A percentile compares a stretch with the other conserved stretches of the same genome.
These are phyloP conservation scores for Coniferiporia sulphurascens DNA, from an alignment of 1,284 basidiomycete genomes.

Conservation along the genomic window DNA sequence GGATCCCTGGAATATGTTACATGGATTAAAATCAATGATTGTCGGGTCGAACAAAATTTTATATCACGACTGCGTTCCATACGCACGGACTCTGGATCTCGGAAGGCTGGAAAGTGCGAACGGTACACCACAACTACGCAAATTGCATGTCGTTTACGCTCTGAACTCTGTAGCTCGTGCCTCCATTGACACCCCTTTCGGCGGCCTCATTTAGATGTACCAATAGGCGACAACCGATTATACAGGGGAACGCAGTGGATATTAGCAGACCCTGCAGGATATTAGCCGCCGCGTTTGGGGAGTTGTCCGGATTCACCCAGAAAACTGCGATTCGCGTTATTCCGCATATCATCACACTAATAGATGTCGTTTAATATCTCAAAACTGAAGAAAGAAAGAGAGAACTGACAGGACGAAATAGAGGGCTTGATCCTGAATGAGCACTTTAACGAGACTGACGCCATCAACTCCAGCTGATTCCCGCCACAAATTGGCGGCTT, in stretches of 20 bases:
- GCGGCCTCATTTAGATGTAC: background rate
- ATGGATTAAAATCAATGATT: too few species aligned
- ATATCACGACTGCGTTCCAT: too few species aligned
- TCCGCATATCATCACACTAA: background rate
- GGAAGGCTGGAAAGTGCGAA: too few species aligned
- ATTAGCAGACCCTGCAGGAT: background rate
- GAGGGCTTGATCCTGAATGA: background rate
- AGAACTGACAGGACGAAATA: conserved; percentile 3
- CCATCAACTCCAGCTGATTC: background rate
- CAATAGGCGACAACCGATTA: background rate
- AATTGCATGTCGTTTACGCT: background rate
- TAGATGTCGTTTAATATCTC: background rate
- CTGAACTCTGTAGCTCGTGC: background rate
- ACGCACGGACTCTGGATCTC: too few species aligned
- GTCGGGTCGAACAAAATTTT: too few species aligned
- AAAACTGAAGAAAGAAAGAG: background rate
- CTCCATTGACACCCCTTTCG: background rate
- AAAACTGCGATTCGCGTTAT: background rate
- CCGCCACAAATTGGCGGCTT: background rate
- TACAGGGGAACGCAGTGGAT: background rate
- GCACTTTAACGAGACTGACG: background rate
- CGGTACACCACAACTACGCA: too few species aligned
- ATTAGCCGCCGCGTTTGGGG: background rate
- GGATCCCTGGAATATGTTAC: too few species aligned
- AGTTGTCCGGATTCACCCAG: background rate